phyloP scores from a whole-genome alignment of 148 eudicot species.

The Spergularia marina region DNA sequence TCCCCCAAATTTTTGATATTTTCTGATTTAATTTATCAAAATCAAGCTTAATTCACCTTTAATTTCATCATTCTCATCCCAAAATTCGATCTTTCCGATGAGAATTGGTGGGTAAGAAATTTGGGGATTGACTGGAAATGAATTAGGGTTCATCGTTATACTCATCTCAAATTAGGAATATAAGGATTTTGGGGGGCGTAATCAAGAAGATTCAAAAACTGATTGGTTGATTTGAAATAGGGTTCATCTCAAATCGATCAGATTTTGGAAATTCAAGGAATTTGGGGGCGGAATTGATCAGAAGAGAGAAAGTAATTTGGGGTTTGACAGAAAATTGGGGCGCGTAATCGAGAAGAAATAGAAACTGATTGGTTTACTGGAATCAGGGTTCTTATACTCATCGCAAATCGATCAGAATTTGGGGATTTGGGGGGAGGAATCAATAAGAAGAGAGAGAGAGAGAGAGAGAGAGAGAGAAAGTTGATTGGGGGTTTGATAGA shows the following conservation, averaged over 20 bases:
- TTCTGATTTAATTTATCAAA: slow-evolving; percentile 2
- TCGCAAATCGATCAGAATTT: too few species aligned
- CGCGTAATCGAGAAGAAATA: too few species aligned
- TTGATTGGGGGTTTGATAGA: slow-evolving; percentile 12
- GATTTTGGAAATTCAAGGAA: too few species aligned
- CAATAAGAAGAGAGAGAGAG: neutral
- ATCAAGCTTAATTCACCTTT: neutral
- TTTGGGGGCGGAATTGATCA: neutral
- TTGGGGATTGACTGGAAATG: neutral
- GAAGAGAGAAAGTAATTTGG: neutral
- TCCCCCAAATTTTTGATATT: neutral
- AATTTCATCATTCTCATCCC: neutral
- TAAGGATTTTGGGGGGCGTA: too few species aligned
- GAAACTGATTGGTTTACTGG: too few species aligned
- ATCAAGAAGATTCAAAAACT: too few species aligned
- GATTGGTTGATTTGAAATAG: too few species aligned
- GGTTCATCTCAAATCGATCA: too few species aligned
- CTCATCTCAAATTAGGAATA: too few species aligned
- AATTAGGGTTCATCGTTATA: too few species aligned
- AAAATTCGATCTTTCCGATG: slow-evolving; percentile 1
- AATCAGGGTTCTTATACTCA: too few species aligned
- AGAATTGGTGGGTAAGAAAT: neutral
- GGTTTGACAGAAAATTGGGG: neutral
- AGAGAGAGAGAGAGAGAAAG: neutral
- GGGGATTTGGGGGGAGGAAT: neutral